Percentiles rank a stretch among this genome's conserved stretches.
Conservation (phyloP, 2,329 filamentous ascomycete genomes). For the Penicillium sp. region DNA sequence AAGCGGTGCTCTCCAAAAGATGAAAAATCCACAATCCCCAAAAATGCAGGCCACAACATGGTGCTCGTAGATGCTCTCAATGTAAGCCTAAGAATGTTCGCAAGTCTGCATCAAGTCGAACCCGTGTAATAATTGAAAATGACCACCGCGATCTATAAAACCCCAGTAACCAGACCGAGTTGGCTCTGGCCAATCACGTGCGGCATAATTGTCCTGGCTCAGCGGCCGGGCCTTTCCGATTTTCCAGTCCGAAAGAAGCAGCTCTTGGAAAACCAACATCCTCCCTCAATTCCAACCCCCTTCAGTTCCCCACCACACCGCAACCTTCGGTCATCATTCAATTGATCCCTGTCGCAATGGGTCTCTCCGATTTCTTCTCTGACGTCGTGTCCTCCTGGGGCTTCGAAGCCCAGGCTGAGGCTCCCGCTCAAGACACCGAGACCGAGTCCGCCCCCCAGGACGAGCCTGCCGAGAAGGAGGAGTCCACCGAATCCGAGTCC, state of each 20-base stretch:
- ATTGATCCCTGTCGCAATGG: constrained; percentile 53
- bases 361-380: constrained; percentile 65
- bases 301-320: constrained; percentile 26
- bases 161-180: not conserved
- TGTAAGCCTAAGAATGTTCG: too few species aligned
- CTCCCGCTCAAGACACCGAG: constrained; percentile 54
- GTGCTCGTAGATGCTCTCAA: not conserved
- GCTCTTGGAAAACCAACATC: constrained; percentile 39
- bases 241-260: constrained; percentile 39
- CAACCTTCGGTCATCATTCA: constrained; percentile 31
- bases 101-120: too few species aligned
- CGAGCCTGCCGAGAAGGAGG: constrained; percentile 42
- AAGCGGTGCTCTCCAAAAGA: constrained; percentile 8
- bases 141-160: not conserved
- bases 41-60: too few species aligned
- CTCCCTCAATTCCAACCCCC: constrained; percentile 34
- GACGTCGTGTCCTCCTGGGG: constrained; percentile 67
- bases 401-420: constrained; percentile 63
- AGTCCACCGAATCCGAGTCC: constrained; percentile 29
- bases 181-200: constrained; percentile 42
- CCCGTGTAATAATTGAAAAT: not conserved
- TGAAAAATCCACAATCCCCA: too few species aligned
- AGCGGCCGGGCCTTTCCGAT: constrained; percentile 44
- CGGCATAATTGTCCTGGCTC: constrained; percentile 38
- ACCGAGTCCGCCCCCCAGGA: constrained; percentile 48